Base-by-base conservation (phyloP, 2,329 filamentous ascomycete species). In the Fusarium mangiferae region DNA sequence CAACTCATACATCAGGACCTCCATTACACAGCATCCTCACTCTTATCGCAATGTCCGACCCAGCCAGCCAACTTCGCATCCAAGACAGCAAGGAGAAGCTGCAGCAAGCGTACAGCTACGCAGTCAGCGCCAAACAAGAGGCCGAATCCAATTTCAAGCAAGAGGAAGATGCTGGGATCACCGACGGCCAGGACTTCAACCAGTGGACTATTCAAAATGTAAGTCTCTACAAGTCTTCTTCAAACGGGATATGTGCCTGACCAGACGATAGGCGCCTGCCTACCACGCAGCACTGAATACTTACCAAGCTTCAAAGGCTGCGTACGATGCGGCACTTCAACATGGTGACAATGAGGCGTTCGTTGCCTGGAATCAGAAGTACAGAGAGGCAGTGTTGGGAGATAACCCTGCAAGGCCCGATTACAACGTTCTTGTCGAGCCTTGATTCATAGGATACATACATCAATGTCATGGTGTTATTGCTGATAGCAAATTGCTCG, bases 171-270 rank as follows among this genome's bases (percentile, higher is more conserved):
- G 7, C 0, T 13, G 51, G 49, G 0, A 0, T 54, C 3, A 0
- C 14, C 0, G 18, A 17, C 0, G 35, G 11, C 1, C 49, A 38
- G 14, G 20, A 28, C 10, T 54, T 54, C 10, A 17, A 8, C 1
- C 0, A 0, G 0, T 54, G 51, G 51, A 3, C 13, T 17, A 0
- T 1, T 26, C 2, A 5, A 2, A 54, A 54, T 0, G 51, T 22
- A 54, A 28, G 51, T 5, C 2, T 13, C 7, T 1, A 10, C 3
- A 28, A 38, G 3, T 3, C 2, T 38, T 22, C 3, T 13, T 6
- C 33, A 5, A 13, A 28, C 4, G 0, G 10, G 13, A 6, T 1
- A 6, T 4, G 5, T 7, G 3, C 2, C 24, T 38, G 6, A 54
- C 14, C 1, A 13, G 7, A 5, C 15, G 14, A 54, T 10, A 54